Evolutionary conservation across 2,329 filamentous ascomycete genomes (phyloP).

Genomic region (Aspergillus uvarum): DNA sequence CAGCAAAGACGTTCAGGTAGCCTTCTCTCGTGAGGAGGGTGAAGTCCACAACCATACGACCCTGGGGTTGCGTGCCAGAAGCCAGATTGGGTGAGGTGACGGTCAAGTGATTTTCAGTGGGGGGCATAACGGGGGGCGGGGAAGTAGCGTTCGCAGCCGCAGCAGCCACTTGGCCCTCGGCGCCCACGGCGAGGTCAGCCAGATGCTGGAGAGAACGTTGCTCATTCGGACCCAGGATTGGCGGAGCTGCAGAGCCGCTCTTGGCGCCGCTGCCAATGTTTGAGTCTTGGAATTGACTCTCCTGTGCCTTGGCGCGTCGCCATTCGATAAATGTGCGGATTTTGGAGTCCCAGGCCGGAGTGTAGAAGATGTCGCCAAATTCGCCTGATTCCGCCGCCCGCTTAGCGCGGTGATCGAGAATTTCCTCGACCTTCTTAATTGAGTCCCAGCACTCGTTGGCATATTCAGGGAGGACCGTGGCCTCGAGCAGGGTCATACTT

Average conservation of each 20-base stretch:
- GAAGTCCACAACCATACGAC: slow-evolving; percentile 40
- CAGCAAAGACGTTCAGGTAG: slow-evolving; percentile 44
- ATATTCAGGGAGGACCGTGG: slow-evolving; percentile 42
- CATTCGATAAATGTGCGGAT: slow-evolving; percentile 43
- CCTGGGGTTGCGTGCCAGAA: slow-evolving; percentile 26
- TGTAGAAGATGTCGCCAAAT: slow-evolving; percentile 42
- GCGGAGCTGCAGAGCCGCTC: slow-evolving; percentile 26
- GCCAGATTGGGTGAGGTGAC: slow-evolving; percentile 29
- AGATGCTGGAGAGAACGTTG: slow-evolving; percentile 47
- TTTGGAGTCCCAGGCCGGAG: slow-evolving; percentile 42
- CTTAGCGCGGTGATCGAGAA: slow-evolving; percentile 48
- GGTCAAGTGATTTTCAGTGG: slow-evolving; percentile 24
- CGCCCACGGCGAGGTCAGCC: slow-evolving; percentile 45
- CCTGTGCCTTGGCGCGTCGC: slow-evolving; percentile 36
- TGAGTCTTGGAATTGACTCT: slow-evolving; percentile 32
- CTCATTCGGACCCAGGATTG: slow-evolving; percentile 43
- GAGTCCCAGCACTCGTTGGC: slow-evolving; percentile 40
- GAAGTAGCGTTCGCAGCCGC: slow-evolving; percentile 30
- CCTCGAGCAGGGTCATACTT: slow-evolving; percentile 44
- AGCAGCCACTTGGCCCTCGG: slow-evolving; percentile 38
- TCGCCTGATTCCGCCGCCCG: slow-evolving; percentile 29
- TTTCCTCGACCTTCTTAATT: slow-evolving; percentile 53
- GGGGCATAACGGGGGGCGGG: slow-evolving; percentile 28
- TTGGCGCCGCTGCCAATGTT: slow-evolving; percentile 14
- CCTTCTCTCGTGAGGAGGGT: slow-evolving; percentile 43